Percentiles rank a stretch among this genome's conserved stretches.
Evolutionary conservation across 2,329 filamentous ascomycete genomes (phyloP).

Genomic region (Fusarium sp.): DNA sequence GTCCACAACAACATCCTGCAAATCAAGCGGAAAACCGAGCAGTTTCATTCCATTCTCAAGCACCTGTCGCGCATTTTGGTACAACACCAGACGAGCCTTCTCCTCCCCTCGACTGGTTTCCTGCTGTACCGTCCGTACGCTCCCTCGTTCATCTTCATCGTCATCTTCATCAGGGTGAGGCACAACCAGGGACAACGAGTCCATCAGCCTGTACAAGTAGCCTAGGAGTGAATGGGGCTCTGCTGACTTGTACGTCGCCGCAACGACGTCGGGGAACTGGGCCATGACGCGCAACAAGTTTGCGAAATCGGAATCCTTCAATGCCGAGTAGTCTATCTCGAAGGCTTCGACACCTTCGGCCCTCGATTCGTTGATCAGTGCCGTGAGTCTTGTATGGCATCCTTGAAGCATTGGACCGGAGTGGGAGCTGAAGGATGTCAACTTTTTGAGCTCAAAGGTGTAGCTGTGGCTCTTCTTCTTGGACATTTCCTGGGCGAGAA

Average conservation of each 20-base stretch:
- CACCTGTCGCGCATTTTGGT: constrained; percentile 17
- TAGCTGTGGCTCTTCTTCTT: constrained; percentile 37
- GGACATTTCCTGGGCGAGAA: constrained; percentile 36
- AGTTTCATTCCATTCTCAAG: constrained; percentile 23
- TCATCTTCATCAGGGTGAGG: not conserved
- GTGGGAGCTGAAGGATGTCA: not conserved
- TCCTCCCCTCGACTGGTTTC: not conserved
- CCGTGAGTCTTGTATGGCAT: not conserved
- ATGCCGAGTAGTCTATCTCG: not conserved
- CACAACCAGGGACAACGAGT: constrained; percentile 4
- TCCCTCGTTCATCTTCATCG: not conserved
- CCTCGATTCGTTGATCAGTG: not conserved
- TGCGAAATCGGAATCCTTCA: constrained; percentile 6
- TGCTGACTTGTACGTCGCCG: constrained; percentile 72
- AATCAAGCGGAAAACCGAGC: constrained; percentile 22
- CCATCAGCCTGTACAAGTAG: constrained; percentile 58
- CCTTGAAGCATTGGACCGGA: constrained; percentile 6
- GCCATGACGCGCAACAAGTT: constrained; percentile 67
- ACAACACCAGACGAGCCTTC: constrained; percentile 12
- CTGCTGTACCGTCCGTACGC: not conserved
- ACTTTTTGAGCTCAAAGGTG: constrained; percentile 30
- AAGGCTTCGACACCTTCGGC: not conserved
- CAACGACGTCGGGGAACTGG: constrained; percentile 73
- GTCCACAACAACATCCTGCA: not conserved
- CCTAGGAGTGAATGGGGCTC: constrained; percentile 74